Base-by-base conservation (phyloP, 2,329 filamentous ascomycete species). In the Trichoderma simmonsii region DNA sequence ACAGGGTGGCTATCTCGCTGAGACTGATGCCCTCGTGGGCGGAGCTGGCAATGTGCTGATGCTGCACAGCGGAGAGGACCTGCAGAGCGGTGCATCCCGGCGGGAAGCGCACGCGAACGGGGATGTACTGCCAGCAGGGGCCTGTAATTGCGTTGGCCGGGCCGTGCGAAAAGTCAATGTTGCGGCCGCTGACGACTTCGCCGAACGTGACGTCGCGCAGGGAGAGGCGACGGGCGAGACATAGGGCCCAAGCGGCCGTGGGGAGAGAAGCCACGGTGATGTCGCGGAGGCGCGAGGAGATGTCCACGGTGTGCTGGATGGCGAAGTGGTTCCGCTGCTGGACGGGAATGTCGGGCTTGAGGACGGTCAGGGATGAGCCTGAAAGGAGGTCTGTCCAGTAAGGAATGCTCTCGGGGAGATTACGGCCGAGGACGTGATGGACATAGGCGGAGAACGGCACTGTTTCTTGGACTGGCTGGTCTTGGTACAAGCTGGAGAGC, bases 101-200 rank as follows among this genome's bases (percentile, higher is more conserved):
- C 3, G 82, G 80, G 76, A 92, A 88, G 32, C 81, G 81, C 15
- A 92, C 86, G 24, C 90, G 85, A 43, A 92, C 85, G 0, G 91
- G 90, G 1, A 91, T 85, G 76, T 91, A 90, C 75, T 92, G 90
- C 84, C 90, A 90, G 73, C 89, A 91, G 0, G 90, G 90, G 0
- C 91, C 91, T 60, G 88, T 84, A 61, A 91, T 87, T 68, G 82
- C 82, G 73, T 90, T 87, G 24, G 86, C 85, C 6, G 66, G 39
- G 43, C 61, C 69, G 54, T 84, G 83, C 18, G 85, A 81, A 67
- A 90, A 82, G 71, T 86, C 87, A 21, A 88, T 85, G 77, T 89
- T 90, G 61, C 90, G 86, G 0, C 91, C 90, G 72, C 86, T 90
- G 56, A 90, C 89, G 1, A 92, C 90, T 75, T 90, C 88, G 32